phyloP scores from a whole-genome alignment of 768 basidiomycete genomes.

The Tulasnella sp. region DNA sequence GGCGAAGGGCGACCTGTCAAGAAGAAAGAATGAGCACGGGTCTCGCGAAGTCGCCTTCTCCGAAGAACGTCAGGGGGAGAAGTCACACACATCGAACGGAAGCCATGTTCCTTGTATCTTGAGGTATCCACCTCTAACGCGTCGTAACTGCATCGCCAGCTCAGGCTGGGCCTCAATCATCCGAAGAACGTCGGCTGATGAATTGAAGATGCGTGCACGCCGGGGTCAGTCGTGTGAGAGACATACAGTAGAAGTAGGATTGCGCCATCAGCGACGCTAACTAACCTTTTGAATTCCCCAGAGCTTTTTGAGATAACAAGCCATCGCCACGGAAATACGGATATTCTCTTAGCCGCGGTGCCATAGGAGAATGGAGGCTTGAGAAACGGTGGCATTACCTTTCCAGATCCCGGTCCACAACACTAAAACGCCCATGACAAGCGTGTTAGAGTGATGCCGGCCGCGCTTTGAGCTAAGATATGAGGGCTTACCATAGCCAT shows the following conservation, averaged over 20 bases:
- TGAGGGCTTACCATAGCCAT: slow-evolving; percentile 43
- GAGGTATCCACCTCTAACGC: slow-evolving; percentile 64
- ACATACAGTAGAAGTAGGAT: slow-evolving; percentile 9
- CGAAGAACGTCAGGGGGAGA: background rate
- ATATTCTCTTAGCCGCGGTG: background rate
- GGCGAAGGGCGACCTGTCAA: slow-evolving; percentile 59
- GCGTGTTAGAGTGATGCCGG: no score
- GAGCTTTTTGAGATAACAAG: slow-evolving; percentile 8
- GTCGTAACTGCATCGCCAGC: slow-evolving; percentile 66
- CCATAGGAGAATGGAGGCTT: background rate
- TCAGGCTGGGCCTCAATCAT: slow-evolving; percentile 89
- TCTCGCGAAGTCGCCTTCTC: no score
- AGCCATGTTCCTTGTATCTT: slow-evolving; percentile 94
- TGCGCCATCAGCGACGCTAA: background rate
- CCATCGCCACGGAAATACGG: slow-evolving; percentile 1
- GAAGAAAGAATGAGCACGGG: slow-evolving; percentile 5
- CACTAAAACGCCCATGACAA: slow-evolving; percentile 28
- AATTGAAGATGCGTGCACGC: background rate
- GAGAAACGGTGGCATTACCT: slow-evolving; percentile 35
- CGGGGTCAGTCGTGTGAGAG: background rate
- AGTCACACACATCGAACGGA: slow-evolving; percentile 45
- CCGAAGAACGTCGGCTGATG: slow-evolving; percentile 76
- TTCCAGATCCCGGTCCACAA: slow-evolving; percentile 94
- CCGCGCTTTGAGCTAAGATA: background rate
- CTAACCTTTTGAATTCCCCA: slow-evolving; percentile 19